These are phyloP conservation scores for Neoboletus magnificus DNA, from an alignment of 768 basidiomycete genomes.

Conservation along the genomic window DNA sequence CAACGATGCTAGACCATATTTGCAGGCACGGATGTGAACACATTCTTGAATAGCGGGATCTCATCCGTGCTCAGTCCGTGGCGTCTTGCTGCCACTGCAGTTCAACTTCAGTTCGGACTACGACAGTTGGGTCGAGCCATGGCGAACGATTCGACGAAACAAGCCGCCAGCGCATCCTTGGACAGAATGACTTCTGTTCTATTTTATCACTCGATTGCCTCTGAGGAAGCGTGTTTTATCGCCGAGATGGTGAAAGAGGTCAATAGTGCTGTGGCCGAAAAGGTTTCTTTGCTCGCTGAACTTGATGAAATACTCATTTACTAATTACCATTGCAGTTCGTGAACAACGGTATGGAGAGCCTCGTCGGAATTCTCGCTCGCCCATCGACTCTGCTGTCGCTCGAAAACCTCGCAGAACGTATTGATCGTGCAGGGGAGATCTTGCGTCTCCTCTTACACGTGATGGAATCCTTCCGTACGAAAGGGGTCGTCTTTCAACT, in stretches of 20 bases:
- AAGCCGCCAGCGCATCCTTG: conserved; percentile 57
- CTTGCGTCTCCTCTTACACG: conserved; percentile 63
- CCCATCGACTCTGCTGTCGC: conserved; percentile 23
- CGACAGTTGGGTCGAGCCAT: conserved; percentile 71
- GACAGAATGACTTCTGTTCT: conserved; percentile 64
- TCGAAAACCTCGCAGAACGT: conserved; percentile 35
- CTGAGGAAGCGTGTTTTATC: conserved; percentile 79
- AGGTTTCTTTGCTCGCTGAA: conserved; percentile 39
- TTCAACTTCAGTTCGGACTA: conserved; percentile 73
- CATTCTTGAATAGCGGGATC: conserved; percentile 55
- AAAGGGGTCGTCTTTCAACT: conserved; percentile 50
- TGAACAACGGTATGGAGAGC: conserved; percentile 69
- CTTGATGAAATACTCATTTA: not conserved
- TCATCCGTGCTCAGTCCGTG: conserved; percentile 74
- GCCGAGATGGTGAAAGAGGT: conserved; percentile 78
- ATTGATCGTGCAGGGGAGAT: conserved; percentile 62
- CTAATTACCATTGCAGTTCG: conserved; percentile 45
- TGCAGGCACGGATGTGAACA: conserved; percentile 42
- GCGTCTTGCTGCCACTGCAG: conserved; percentile 78
- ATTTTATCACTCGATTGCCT: conserved; percentile 69
- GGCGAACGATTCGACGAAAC: conserved; percentile 46
- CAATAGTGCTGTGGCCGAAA: conserved; percentile 60
- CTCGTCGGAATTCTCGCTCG: conserved; percentile 54
- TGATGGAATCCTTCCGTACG: conserved; percentile 61
- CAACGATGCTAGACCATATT: not conserved